Percentiles rank a stretch among this genome's conserved stretches.
Evolutionary conservation across 2,329 filamentous ascomycete genomes (phyloP).

Genomic region (Neofusicoccum umdonicola): DNA sequence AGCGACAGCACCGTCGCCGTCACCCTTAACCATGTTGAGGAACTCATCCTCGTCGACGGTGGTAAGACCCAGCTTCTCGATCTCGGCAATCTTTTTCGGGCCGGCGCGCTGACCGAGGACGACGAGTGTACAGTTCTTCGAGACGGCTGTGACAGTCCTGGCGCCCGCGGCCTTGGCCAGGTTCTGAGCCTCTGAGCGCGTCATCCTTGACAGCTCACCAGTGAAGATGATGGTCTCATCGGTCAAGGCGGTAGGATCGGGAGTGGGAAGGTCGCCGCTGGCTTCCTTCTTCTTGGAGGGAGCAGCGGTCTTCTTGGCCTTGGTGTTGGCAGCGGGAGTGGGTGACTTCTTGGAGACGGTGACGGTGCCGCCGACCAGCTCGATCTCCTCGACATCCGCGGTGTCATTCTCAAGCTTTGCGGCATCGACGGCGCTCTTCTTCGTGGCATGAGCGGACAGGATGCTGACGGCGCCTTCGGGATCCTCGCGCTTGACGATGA

Average conservation of each 20-base stretch:
- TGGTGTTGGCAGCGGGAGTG: not conserved
- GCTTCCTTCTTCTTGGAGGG: not conserved
- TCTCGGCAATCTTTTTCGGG: not conserved
- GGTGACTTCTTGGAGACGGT: not conserved
- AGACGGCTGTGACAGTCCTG: not conserved
- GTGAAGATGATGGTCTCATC: not conserved
- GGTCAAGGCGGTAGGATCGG: not conserved
- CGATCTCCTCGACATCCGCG: not conserved
- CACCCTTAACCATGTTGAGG: not conserved
- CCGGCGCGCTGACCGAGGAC: not conserved
- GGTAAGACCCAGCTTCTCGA: not conserved
- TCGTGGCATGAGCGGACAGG: not conserved
- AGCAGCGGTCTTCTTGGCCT: not conserved
- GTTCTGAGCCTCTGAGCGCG: not conserved
- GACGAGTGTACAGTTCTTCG: not conserved
- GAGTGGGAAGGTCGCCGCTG: not conserved
- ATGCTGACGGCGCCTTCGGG: not conserved
- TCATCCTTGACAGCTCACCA: not conserved
- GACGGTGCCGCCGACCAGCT: slow-evolving; percentile 2
- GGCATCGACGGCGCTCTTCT: not conserved
- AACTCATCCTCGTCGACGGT: not conserved
- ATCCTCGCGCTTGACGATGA: not conserved
- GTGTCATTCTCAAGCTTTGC: not conserved
- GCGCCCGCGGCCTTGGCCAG: slow-evolving; percentile 3
- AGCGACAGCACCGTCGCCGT: not conserved